phyloP scores from a whole-genome alignment of 805 yeast species.

The Lipomyces anomalus region DNA sequence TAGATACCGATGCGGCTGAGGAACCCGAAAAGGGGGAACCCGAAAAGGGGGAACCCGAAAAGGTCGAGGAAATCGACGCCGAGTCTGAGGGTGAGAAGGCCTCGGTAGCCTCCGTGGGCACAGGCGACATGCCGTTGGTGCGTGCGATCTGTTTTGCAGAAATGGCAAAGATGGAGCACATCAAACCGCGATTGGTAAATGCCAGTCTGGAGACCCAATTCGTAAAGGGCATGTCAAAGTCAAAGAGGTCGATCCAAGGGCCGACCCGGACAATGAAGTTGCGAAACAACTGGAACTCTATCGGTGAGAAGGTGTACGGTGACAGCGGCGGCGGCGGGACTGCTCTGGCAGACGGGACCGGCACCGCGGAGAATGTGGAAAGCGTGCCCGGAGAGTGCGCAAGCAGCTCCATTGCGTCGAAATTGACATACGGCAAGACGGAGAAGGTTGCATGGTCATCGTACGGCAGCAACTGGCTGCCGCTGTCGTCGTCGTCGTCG shows the following conservation, averaged over 20 bases:
- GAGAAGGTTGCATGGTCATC: no score
- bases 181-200: conserved; percentile 4
- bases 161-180: conserved; percentile 14
- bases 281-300: not conserved
- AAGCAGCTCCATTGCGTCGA: not conserved
- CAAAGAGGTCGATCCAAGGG: conserved; percentile 11
- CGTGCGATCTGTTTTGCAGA: conserved; percentile 14
- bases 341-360: not conserved
- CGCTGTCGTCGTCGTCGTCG: no score
- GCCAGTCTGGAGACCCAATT: conserved; percentile 10
- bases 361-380: not conserved
- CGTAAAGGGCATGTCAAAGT: conserved; percentile 4
- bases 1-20: no score
- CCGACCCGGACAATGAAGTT: not conserved
- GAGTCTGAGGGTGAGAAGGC: no score
- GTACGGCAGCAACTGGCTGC: no score
- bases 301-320: conserved; percentile 2
- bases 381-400: not conserved
- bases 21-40: no score
- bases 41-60: no score
- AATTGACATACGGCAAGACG: not conserved
- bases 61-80: no score
- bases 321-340: no score
- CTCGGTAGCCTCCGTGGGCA: no score
- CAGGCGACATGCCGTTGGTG: no score